Base-by-base conservation (phyloP, 164 flowering plant species). In the Vitis labrusca region DNA sequence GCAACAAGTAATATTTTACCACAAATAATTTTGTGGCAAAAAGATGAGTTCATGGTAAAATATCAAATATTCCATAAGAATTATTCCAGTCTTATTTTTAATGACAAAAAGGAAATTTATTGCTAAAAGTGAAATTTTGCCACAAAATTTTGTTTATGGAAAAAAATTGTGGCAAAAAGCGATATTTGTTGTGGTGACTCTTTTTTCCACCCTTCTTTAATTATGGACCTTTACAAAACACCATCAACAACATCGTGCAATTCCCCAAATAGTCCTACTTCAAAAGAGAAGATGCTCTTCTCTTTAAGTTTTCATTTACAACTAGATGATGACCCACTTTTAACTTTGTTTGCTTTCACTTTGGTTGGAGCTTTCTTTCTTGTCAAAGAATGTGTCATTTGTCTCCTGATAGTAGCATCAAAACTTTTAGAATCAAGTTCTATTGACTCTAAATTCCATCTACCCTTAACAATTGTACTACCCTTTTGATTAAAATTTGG, bases 361-460 rank as follows among this genome's bases (percentile, higher is more conserved):
- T 50, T 81, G 23, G 75, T 29, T 64, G 83, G 73, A 73, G 73
- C 70, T 72, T 77, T 85, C 81, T 79, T 89, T 60, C 79, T 69
- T 67, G 82, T 44, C 74, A 76, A 68, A 56, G 91, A 85, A 73
- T 89, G 87, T 72, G 92, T 89, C 51, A 88, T 76, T 47, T 92
- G 88, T 66, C 88, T 88, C 68, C 32, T 81, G 1, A 52, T 60
- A 8, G 73, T 68, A 50, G 53, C 54, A 56, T 71, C 73, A 15
- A 84, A 79, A 73, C 76, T 79, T 76, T 84, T 90, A 51, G 94
- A 86, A 83, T 91, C 96, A 71, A 80, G 79, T 80, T 94, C 98
- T 70, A 91, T 89, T n/a, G 91, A 74, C 70, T 89, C 93, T 23
- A 89, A 79, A 61, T 74, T 80, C 64, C 77, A 80, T 68, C 75